Conservation (phyloP, 2,329 filamentous ascomycete genomes). For the Fusarium caatingaense region DNA sequence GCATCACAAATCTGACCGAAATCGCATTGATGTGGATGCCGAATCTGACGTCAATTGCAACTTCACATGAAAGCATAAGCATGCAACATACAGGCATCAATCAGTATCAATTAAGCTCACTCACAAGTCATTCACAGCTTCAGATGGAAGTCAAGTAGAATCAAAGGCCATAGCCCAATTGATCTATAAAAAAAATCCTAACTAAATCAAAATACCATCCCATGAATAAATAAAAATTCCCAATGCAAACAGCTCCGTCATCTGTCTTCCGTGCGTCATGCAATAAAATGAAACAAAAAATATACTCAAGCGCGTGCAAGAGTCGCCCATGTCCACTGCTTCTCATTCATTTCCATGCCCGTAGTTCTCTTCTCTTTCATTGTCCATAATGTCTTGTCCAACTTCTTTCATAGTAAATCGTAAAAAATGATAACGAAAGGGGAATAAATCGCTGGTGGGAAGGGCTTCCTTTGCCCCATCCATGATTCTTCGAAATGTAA, state of each 20-base stretch:
- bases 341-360: not conserved
- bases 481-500: constrained; percentile 24
- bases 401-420: constrained; percentile 18
- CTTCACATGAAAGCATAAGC: not conserved
- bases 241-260: constrained; percentile 38
- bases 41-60: not conserved
- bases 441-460: constrained; percentile 32
- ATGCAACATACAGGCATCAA: not conserved
- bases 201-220: not conserved
- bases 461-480: constrained; percentile 25
- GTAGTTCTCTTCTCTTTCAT: too few species aligned
- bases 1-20: not conserved
- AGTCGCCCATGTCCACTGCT: not conserved
- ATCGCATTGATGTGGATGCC: not conserved
- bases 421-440: not conserved
- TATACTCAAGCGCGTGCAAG: constrained; percentile 26
- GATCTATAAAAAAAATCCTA: not conserved
- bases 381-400: not conserved
- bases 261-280: constrained; percentile 37
- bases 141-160: not conserved
- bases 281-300: constrained; percentile 13
- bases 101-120: not conserved
- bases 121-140: not conserved
- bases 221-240: constrained; percentile 5
- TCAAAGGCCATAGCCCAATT: constrained; percentile 4